Percentiles rank a stretch among this genome's conserved stretches.
phyloP scores from a whole-genome alignment of 805 yeast species.

The Sugiyamaella qingdaonensis region DNA sequence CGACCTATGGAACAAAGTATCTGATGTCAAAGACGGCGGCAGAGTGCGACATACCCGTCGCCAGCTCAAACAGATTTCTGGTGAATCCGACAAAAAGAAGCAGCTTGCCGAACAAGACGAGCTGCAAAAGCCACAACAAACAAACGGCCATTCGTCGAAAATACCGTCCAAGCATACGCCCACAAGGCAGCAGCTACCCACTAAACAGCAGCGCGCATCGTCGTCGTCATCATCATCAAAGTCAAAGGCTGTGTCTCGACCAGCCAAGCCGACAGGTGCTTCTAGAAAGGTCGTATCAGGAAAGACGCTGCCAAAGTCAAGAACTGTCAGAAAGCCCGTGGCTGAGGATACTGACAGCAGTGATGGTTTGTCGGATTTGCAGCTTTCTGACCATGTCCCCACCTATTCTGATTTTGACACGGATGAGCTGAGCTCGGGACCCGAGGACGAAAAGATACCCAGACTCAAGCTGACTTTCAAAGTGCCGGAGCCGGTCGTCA shows the following conservation, averaged over 20 bases:
- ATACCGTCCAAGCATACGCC: background rate
- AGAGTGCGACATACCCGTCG: constrained; percentile 27
- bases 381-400: constrained; percentile 1
- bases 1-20: constrained; percentile 40
- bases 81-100: background rate
- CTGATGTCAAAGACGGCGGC: constrained; percentile 27
- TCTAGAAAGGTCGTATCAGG: background rate
- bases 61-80: constrained; percentile 19
- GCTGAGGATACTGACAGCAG: constrained; percentile 4
- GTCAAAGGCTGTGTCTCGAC: background rate
- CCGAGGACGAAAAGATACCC: constrained; percentile 4
- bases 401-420: constrained; percentile 9
- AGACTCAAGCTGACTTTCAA: constrained; percentile 6
- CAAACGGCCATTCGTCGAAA: background rate
- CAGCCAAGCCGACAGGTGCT: background rate
- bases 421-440: constrained; percentile 9
- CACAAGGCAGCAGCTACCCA: background rate
- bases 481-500: constrained; percentile 39
- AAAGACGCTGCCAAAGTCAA: background rate
- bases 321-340: background rate
- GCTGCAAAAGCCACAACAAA: background rate
- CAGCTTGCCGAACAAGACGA: constrained; percentile 10
- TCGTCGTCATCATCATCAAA: background rate
- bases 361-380: constrained; percentile 5
- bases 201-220: background rate